Evolutionary conservation across 768 basidiomycete genomes (phyloP), one percentile per base, ranked within the genome.

Genomic region (Daedaleopsis nitida): DNA sequence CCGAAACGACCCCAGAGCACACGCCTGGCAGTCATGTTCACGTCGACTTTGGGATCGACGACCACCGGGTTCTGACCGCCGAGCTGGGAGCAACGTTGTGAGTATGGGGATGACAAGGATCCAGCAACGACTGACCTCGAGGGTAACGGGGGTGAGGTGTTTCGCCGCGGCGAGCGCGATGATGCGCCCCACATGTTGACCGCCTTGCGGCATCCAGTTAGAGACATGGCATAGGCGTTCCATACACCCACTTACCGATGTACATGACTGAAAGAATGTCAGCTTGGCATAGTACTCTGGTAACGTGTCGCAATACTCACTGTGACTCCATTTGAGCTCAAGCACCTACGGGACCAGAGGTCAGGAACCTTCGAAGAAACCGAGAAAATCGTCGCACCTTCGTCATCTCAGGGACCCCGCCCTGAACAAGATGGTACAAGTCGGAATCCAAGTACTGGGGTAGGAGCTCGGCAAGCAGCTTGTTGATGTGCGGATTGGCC

Each of bases 1-100:
- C 79, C 73, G 44, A 76, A 72, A 66, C 91, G 92, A n/a, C 91
- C 91, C 90, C 91, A 94, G 35, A 93, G 70, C 44, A 94, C 79
- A 21, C 92, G 80, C 47, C 80, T 82, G 2, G 89, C 89, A 0
- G 86, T 80, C 3, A 79, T 74, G 58, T 86, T 78, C 49, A 93
- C 73, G 69, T 94, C 86, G 52, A 39, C 47, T 56, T 83, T 86
- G 0, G 88, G 80, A 70, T 93, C 89, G 13, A 67, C 19, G 13
- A 44, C 73, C 19, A 86, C 89, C 1, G 92, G 91, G 1, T 83
- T 86, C 72, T 93, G 91, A 67, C 66, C 87, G 69, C 85, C 86
- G 35, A 86, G 83, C 85, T 86, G 62, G 74, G 84, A 19, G 8
- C 27, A 8, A 6, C 13, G 45, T 54, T 0, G 48, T 13, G 5